phyloP scores from a whole-genome alignment of 257 asterid species.

The Nicotiana knightiana region DNA sequence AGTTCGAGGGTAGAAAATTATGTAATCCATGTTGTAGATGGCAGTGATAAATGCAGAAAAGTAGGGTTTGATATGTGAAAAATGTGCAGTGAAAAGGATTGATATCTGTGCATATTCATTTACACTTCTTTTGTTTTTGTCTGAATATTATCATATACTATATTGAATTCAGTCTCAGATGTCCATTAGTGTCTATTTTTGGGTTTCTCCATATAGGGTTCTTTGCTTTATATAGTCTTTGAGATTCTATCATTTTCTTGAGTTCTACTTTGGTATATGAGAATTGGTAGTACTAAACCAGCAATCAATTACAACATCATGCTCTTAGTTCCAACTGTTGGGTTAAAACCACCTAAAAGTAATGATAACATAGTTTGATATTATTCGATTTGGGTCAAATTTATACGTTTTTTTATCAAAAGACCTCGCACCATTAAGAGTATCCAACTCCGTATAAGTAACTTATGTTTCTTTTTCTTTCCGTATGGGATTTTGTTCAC shows the following conservation, averaged over 20 bases:
- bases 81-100: constrained; percentile 37
- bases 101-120: constrained; percentile 18
- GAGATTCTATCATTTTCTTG: not conserved
- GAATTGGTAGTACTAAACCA: not conserved
- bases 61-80: constrained; percentile 23
- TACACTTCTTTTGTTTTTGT: not conserved
- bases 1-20: no score
- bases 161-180: constrained; percentile 21
- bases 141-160: not conserved
- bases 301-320: no score
- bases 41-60: constrained; percentile 21
- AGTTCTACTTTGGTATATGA: not conserved
- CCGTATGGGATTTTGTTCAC: no score
- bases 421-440: no score
- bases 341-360: no score
- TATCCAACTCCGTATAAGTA: no score
- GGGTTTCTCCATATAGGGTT: not conserved
- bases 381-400: no score
- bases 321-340: no score
- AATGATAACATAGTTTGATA: no score
- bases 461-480: no score
- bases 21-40: not conserved
- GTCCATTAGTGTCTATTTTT: not conserved
- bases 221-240: not conserved
- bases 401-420: no score